Base-by-base conservation (phyloP, 2,329 filamentous ascomycete species). In the Anthostomella pinea region DNA sequence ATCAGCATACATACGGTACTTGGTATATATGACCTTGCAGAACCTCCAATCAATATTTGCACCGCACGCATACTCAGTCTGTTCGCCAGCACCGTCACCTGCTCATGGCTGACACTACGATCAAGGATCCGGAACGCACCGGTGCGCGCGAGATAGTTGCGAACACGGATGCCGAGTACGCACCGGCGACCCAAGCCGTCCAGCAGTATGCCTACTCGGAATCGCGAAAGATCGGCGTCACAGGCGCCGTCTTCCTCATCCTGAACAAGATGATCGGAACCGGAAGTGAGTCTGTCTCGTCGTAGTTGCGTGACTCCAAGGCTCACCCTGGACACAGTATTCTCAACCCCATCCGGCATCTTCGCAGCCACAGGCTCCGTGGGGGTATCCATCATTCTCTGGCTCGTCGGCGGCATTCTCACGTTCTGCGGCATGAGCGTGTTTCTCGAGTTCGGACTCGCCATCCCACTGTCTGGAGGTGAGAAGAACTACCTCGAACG, bases 401-500 rank as follows among this genome's bases (percentile, higher is more conserved):
- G 58, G 58, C 41, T 60, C 11, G 45, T 58, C 8, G 68, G 69
- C 13, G 70, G 69, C 18, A 58, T 80, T 31, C 62, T 82, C 16
- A 75, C 78, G 3, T 77, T 77, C 48, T 71, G 67, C 44, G 78
- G 78, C 15, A 64, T 82, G 9, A 73, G 71, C 36, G 76, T 83
- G 4, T 82, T 75, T 54, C 69, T 83, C 31, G 79, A 82, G 50
- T 81, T 81, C 47, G 79, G 78, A 16, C 67, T 78, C 4, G 76
- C 75, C 4, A 79, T 81, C 22, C 79, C 79, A 3, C 66, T 73
- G 22, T 79, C 75, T 10, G 79, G 79, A 10, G 79, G 79, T 14
- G 78, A 82, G 45, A 83, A 83, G 66, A 79, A 81, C 55, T 83
- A 83, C 52, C 72, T 83, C 10, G 79, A 83, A 51, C 67, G 73